Evolutionary conservation across 768 basidiomycete species (phyloP), one percentile per base, ranked within the genome.

Genomic region (Serendipita sp.): DNA sequence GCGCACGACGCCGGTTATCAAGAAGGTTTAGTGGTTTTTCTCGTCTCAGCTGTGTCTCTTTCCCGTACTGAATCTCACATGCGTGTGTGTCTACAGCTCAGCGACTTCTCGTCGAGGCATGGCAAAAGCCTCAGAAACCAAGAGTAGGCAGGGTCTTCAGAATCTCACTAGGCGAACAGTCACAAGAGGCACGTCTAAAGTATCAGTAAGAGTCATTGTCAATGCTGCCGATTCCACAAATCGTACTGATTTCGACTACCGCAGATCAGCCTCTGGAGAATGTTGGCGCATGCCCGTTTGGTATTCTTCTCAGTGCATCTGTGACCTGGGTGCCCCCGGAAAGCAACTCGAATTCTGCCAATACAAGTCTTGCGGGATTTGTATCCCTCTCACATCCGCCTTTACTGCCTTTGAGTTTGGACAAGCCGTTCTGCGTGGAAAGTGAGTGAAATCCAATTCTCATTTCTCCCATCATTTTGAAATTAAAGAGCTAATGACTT

Each of bases 291-390:
- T 48, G 9, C 45, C 45, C 5, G 26, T 48, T 20, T 48, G 45
- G 45, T 48, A 48, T 48, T 48, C 45, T 7, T 5, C 20, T n/a
- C 82, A 84, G 64, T 84, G 83, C 67, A 82, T 86, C 43, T 86
- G 84, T 72, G 82, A 86, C 69, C 72, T 86, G 64, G 84, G 84
- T 5, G 75, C 20, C n/a, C 45, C 75, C 16, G 81, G 81, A 64
- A 77, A 77, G 33, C 69, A 75, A 2, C 42, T 45, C 42, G 67
- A 68, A 0, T 68, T 83, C 20, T 86, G 84, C 71, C 75, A 74
- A 65, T 82, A 81, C 72, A 75, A 72, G 53, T 84, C 84, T 28
- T 86, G 84, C 65, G 83, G 84, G 2, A 82, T 85, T 64, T 86
- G 84, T 69, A 76, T 73, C 65, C 77, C 81, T 33, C 75, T 79